Percentiles rank a stretch among this genome's conserved stretches.
Evolutionary conservation across 2,329 filamentous ascomycete species (phyloP).

Genomic region (Colletotrichum sp.): DNA sequence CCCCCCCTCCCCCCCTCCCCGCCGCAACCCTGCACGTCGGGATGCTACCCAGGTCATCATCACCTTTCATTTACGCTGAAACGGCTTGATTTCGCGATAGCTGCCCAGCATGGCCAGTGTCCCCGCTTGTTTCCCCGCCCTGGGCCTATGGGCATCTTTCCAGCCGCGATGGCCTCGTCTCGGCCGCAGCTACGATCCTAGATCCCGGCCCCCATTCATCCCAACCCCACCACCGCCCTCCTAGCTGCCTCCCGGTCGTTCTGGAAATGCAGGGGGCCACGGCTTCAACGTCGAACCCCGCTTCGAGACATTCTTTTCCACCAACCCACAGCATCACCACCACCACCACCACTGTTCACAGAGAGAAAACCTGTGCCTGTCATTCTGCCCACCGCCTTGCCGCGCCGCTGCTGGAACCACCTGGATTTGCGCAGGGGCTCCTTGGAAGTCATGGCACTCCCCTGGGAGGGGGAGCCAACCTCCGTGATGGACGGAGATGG

Average conservation of each 20-base stretch:
- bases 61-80: constrained; percentile 20
- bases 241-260: neutral
- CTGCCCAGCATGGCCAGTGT: constrained; percentile 3
- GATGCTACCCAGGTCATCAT: constrained; percentile 8
- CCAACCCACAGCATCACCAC: neutral
- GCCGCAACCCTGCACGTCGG: constrained; percentile 7
- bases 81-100: constrained; percentile 14
- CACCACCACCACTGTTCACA: neutral
- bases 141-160: constrained; percentile 17
- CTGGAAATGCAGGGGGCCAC: neutral
- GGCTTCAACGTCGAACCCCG: constrained; percentile 9
- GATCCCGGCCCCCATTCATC: neutral
- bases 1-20: neutral
- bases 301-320: neutral
- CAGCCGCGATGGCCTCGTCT: constrained; percentile 3
- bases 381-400: neutral
- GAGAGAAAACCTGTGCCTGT: neutral
- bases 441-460: neutral
- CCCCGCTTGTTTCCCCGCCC: constrained; percentile 9
- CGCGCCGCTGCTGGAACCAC: neutral
- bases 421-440: constrained; percentile 14
- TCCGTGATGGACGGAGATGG: neutral
- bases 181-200: neutral
- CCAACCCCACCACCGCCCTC: neutral
- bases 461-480: neutral